phyloP scores from a whole-genome alignment of 2,329 filamentous ascomycete species.

The Xylariales sp. region DNA sequence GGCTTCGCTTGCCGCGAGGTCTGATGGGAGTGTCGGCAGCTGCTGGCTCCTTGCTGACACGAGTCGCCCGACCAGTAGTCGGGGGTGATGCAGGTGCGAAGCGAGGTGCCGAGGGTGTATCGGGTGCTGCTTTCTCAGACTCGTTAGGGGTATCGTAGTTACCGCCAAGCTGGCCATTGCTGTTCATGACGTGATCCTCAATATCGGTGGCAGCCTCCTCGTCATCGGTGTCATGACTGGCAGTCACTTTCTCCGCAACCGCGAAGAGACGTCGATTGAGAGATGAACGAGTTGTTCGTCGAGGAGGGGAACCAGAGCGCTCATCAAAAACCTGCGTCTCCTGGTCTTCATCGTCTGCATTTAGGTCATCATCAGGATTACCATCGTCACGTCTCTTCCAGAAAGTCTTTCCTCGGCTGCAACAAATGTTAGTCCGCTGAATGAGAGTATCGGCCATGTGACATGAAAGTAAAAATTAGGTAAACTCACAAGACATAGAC shows the following conservation, averaged over 20 bases:
- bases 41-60: constrained; percentile 47
- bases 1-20: constrained; percentile 39
- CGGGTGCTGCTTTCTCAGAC: constrained; percentile 24
- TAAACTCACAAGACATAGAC: constrained; percentile 73
- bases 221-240: constrained; percentile 40
- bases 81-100: constrained; percentile 59
- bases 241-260: constrained; percentile 39
- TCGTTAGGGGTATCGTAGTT: constrained; percentile 33
- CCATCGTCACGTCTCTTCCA: constrained; percentile 53
- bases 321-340: neutral
- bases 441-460: too few relatives aligned
- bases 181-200: constrained; percentile 41
- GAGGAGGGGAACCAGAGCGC: constrained; percentile 15
- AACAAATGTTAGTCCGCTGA: constrained; percentile 15
- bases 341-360: constrained; percentile 28
- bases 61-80: constrained; percentile 55
- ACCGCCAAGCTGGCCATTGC: constrained; percentile 20
- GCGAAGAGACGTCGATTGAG: constrained; percentile 72
- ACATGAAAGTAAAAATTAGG: constrained; percentile 11
- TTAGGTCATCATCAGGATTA: constrained; percentile 26
- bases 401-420: constrained; percentile 76
- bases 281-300: constrained; percentile 59
- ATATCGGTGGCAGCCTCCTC: constrained; percentile 58
- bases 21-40: constrained; percentile 39
- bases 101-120: constrained; percentile 51